These are phyloP conservation scores for Aspergillus panamensis DNA, from an alignment of 495 filamentous ascomycete genomes.

Conservation along the genomic window DNA sequence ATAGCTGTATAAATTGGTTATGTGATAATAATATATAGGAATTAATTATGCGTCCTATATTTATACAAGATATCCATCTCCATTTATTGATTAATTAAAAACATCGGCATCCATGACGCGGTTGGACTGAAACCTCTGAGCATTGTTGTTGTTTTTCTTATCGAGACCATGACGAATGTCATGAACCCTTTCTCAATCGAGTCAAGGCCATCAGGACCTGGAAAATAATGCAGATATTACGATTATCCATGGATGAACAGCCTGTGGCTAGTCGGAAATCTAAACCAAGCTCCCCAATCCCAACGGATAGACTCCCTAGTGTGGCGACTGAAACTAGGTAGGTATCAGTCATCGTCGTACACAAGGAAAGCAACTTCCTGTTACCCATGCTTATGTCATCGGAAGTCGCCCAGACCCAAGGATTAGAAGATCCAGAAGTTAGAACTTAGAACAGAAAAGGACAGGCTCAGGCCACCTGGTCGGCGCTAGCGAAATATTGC, in stretches of 20 bases:
- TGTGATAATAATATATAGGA: not conserved
- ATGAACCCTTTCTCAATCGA: slow-evolving; percentile 3
- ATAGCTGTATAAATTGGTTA: not conserved
- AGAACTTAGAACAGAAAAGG: not conserved
- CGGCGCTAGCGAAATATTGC: not conserved
- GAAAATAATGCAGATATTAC: not conserved
- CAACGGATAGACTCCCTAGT: not conserved
- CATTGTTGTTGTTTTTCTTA: not conserved
- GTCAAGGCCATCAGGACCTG: not conserved
- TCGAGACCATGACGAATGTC: not conserved
- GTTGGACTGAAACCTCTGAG: not conserved
- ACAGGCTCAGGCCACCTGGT: slow-evolving; percentile 8
- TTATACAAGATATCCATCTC: not conserved
- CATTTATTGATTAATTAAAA: not conserved
- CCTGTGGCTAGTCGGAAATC: too few species aligned
- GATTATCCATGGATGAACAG: not conserved
- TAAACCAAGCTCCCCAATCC: too few species aligned
- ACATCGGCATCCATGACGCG: not conserved
- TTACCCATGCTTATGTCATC: slow-evolving; percentile 7
- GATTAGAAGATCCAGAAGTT: not conserved
- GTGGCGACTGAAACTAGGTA: not conserved
- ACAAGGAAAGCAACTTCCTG: not conserved
- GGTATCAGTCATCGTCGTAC: not conserved
- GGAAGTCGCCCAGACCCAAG: not conserved
- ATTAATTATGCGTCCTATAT: not conserved